Evolutionary conservation across 345 rosid genomes (phyloP).

Genomic region (Linum lewisii): DNA sequence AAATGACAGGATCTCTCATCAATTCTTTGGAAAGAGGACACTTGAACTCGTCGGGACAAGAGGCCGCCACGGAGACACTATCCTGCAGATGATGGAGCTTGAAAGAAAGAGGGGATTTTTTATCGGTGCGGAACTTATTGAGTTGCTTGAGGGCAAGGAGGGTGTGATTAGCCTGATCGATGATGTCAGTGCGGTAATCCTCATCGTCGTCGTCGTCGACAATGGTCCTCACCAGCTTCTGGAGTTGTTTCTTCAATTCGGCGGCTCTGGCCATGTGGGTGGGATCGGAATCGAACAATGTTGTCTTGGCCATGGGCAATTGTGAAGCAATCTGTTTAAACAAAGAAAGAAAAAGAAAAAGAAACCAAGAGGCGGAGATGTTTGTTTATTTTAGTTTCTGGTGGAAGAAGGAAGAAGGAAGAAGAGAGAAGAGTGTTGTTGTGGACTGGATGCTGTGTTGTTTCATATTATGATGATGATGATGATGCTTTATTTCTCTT

Average conservation of each 20-base stretch:
- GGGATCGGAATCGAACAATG: conserved; percentile 46
- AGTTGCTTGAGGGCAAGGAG: conserved; percentile 43
- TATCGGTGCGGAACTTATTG: conserved; percentile 28
- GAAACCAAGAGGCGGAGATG: too few species aligned
- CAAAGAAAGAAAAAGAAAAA: neutral
- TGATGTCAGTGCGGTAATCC: conserved; percentile 35
- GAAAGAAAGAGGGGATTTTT: conserved; percentile 38
- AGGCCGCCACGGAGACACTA: conserved; percentile 7
- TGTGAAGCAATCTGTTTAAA: too few species aligned
- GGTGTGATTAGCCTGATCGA: conserved; percentile 63
- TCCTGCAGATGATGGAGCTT: conserved; percentile 13
- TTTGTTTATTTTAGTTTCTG: too few species aligned
- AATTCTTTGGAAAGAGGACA: conserved; percentile 82
- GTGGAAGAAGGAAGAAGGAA: too few species aligned
- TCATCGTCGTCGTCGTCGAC: conserved; percentile 68
- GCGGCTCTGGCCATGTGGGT: conserved; percentile 43
- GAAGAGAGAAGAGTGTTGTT: too few species aligned
- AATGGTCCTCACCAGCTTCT: conserved; percentile 49
- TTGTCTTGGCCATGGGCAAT: conserved; percentile 22
- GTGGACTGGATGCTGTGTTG: too few species aligned
- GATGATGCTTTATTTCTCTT: too few species aligned
- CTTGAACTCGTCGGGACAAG: conserved; percentile 71
- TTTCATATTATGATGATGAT: too few species aligned
- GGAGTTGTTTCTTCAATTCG: conserved; percentile 66
- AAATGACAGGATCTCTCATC: conserved; percentile 90